Base-by-base conservation (phyloP, 2,329 filamentous ascomycete species). In the Bimuria novae-zelandiae region DNA sequence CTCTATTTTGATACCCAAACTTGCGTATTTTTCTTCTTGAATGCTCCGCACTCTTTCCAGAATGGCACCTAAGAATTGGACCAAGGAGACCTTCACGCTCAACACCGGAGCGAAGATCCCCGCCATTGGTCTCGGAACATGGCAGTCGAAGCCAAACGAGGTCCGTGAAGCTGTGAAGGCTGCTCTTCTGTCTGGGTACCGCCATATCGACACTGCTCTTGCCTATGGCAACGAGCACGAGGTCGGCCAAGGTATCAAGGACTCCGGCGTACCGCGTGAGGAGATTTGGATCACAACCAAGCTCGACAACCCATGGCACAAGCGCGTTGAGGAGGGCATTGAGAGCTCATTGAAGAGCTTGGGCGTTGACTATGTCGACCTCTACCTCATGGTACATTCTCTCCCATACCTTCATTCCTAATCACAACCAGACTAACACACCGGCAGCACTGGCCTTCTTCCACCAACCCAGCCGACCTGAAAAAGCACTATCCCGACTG, bases 241-340 rank as follows among this genome's bases (percentile, higher is more conserved):
- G 69, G 83, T 92, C 21, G 89, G 89, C 54, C 76, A 79, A 27
- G 89, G 87, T 44, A 90, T 92, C 77, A 85, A 86, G 71, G 81
- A 84, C 44, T 82, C 82, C 22, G 82, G 83, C 45, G 75, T 90
- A 1, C 82, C 87, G 4, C 83, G 89, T 30, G 81, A 85, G 61
- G 77, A 86, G 72, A 84, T 92, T 64, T 92, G 82, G 78, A 79
- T 92, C 56, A 93, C 90, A 47, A 91, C 89, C 64, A 95, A 94
- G 82, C 84, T 93, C 49, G 84, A 90, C 80, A 92, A 92, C 81
- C 82, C 87, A 45, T 89, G 86, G 82, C 89, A 92, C 77, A 71
- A 72, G 60, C 67, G 71, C 27, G 87, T 89, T 14, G 76, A 82
- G 54, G 75, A 80, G 58, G 86, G 85, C 56, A 80, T 85, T 42